Evolutionary conservation across 441 rosid species (phyloP), one percentile per base, ranked within the genome.

Genomic region (Erodium chrysanthum): DNA sequence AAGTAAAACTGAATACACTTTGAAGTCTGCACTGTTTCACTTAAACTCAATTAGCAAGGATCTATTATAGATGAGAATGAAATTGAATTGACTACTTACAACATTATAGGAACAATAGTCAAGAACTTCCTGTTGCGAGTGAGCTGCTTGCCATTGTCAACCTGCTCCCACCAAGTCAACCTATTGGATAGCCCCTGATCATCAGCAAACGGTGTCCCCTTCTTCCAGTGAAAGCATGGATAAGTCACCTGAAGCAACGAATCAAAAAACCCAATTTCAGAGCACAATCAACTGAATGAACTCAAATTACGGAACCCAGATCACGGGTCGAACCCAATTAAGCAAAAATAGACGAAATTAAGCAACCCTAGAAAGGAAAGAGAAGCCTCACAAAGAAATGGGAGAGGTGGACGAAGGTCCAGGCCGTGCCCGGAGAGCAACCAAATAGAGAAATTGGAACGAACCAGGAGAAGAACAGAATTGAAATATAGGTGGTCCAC

Each of bases 131-230:
- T 74, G 66, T 89, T 89, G 27, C 91, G 92, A 5, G 97, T 89
- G 60, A 89, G 92, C 73, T 90, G 96, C 78, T 89, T 87, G 76
- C 97, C 95, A 65, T 84, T 93, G 71, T 91, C 98, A 68, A 89
- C 85, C 76, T 90, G 97, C 74, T 93, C 98, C 98, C 97, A 90
- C 97, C 98, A 90, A 72, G 98, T 90, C 83, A 90, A 74, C 25
- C 84, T 76, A 65, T 90, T 89, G 84, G 90, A 90, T 70, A 89
- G 85, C 17, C 97, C 97, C 78, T 93, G 96, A 78, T 93, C 97
- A 68, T 90, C 97, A 37, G 87, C 84, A 74, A 90, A 93, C 14
- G 97, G 98, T 1, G 98, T 93, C 69, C 98, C 97, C 79, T 90
- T 93, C 86, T 87, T 90, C 97, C 97, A 90, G 66, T 90, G 98